Evolutionary conservation across 225 moss, liverwort and hornwort genomes (phyloP).

Genomic region (Sphagnum tenellum): DNA sequence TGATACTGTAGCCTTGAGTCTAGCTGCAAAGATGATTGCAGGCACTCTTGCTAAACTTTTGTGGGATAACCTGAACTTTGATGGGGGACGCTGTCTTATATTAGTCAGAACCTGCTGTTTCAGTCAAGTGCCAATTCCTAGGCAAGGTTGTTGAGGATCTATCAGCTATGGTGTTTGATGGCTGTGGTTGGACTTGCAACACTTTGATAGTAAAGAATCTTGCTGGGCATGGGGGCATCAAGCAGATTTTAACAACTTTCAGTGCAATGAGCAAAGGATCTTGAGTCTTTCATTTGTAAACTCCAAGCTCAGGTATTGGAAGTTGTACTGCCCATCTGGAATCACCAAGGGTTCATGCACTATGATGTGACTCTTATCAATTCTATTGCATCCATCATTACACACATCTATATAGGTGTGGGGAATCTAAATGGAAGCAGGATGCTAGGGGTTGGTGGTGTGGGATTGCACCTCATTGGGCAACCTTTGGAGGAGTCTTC

Average conservation of each 20-base stretch:
- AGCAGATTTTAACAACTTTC: slow-evolving; percentile 66
- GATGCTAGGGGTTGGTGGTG: slow-evolving; percentile 31
- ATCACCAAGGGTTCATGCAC: slow-evolving; percentile 75
- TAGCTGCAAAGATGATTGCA: slow-evolving; percentile 75
- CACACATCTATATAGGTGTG: slow-evolving; percentile 73
- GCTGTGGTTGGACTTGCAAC: slow-evolving; percentile 82
- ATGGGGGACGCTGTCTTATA: slow-evolving; percentile 39
- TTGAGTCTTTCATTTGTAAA: slow-evolving; percentile 63
- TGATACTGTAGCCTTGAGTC: slow-evolving; percentile 61
- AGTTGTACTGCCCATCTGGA: slow-evolving; percentile 91
- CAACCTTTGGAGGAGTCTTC: slow-evolving; percentile 79
- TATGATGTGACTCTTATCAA: slow-evolving; percentile 72
- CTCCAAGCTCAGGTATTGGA: slow-evolving; percentile 88
- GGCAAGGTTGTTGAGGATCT: slow-evolving; percentile 94
- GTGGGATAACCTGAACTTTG: slow-evolving; percentile 67
- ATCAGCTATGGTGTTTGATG: slow-evolving; percentile 67
- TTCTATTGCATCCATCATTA: slow-evolving; percentile 79
- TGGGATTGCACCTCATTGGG: slow-evolving; percentile 53
- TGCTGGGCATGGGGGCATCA: slow-evolving; percentile 72
- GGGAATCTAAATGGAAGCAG: slow-evolving; percentile 63
- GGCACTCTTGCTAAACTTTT: slow-evolving; percentile 74
- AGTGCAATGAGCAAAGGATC: slow-evolving; percentile 75
- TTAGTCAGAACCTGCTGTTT: slow-evolving; percentile 35
- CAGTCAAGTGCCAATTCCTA: slow-evolving; percentile 81
- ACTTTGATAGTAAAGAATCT: slow-evolving; percentile 75